Evolutionary conservation across 23 red algal genomes (phyloP), one percentile per base, ranked within the genome.

Genomic region (Gracilaria caudata): DNA sequence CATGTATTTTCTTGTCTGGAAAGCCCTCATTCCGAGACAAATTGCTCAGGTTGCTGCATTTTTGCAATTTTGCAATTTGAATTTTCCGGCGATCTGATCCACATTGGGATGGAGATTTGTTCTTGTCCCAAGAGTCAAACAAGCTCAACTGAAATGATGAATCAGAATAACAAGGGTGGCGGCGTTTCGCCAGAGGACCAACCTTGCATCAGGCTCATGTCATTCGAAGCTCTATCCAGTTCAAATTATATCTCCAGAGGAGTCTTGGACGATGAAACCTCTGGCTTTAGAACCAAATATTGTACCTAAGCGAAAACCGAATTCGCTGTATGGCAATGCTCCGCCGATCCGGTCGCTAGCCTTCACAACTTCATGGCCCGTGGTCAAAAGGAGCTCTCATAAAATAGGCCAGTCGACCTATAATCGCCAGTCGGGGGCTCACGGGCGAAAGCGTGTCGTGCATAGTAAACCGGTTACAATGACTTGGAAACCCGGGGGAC

Each of bases 401-500:
- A 36, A 25, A 29, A 36, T 17, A 17, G 35, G 25, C 32, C 61
- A 36, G 13, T 33, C 26, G 35, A 6, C 29, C 4, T 10, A 66
- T 0, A 66, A 5, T 17, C 2, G 13, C 14, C 30, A 16, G 35
- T 66, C 29, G 17, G 17, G 29, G 58, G 24, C 58, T 32, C 26
- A 24, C 30, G 3, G 36, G 61, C 26, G 32, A 19, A 66, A 66
- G 30, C 14, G 6, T 36, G 14, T 66, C 8, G 9, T 7, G 35
- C 29, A 30, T 16, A 17, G 8, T 0, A 3, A 66, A 33, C 37
- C 59, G 26, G 34, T 72, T 38, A 45, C 68, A 9, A 89, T 89
- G 85, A 36, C 36, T 6, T 94, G 92, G 92, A 73, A 59, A 34
- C 92, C 92, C 9, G 63, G 21, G 14, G 92, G 92, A 23, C 76